phyloP scores from a whole-genome alignment of 2,329 filamentous ascomycete genomes.

The Ophiocordyceps sinensis region DNA sequence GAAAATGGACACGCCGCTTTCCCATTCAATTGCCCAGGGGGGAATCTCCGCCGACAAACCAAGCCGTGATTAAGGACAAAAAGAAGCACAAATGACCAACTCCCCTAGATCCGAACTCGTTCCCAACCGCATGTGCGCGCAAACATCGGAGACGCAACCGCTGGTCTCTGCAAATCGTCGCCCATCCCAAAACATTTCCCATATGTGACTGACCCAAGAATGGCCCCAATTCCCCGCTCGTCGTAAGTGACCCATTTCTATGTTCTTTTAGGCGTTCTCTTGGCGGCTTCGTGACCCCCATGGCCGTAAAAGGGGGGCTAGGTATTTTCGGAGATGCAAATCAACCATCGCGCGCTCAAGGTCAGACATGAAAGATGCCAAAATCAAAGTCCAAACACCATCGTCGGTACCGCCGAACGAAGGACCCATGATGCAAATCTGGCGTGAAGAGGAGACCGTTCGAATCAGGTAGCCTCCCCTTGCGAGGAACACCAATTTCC shows the following conservation, averaged over 20 bases:
- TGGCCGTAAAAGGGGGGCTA: conserved; percentile 10
- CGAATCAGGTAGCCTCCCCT: conserved; percentile 26
- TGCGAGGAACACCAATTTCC: conserved; percentile 14
- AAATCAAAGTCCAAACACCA: conserved; percentile 6
- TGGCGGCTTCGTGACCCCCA: conserved; percentile 33
- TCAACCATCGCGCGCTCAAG: conserved; percentile 5
- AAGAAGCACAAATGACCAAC: conserved; percentile 16
- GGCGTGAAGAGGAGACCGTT: conserved; percentile 20
- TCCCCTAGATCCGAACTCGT: conserved; percentile 19
- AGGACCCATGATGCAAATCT: conserved; percentile 6
- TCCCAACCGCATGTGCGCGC: conserved; percentile 13
- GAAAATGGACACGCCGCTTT: conserved; percentile 14
- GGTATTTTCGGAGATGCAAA: conserved; percentile 10
- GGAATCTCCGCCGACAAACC: conserved; percentile 9
- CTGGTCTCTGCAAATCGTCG: conserved; percentile 20
- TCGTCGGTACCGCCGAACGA: conserved; percentile 5
- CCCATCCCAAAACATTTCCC: conserved; percentile 15
- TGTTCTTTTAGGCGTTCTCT: conserved; percentile 28
- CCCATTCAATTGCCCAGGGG: conserved; percentile 15
- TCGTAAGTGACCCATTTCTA: conserved; percentile 24
- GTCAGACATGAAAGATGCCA: conserved; percentile 7
- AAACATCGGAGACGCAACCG: conserved; percentile 15
- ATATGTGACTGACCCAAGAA: conserved; percentile 13
- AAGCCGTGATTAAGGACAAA: conserved; percentile 1
- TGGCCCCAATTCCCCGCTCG: conserved; percentile 13